These are phyloP conservation scores for Mycena filopes DNA, from an alignment of 768 basidiomycete genomes.

Conservation along the genomic window DNA sequence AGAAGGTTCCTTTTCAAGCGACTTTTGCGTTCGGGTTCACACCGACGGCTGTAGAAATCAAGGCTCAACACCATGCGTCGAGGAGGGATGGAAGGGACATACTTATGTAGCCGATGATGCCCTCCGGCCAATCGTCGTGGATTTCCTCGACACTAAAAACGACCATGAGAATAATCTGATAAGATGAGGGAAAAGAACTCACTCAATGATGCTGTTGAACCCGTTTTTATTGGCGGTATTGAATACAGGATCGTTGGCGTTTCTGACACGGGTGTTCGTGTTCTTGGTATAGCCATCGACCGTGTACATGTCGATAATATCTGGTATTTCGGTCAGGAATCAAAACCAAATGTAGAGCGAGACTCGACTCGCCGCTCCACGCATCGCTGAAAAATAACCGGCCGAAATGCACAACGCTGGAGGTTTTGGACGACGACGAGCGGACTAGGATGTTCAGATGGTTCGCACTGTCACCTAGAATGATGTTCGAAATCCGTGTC, in stretches of 20 bases:
- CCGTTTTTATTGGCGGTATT: slow-evolving; percentile 38
- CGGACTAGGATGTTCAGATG: slow-evolving; percentile 51
- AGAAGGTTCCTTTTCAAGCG: not conserved
- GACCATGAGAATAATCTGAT: not conserved
- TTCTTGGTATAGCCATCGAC: slow-evolving; percentile 42
- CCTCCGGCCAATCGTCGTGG: slow-evolving; percentile 45
- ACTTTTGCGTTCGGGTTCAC: slow-evolving; percentile 15
- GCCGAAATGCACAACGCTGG: slow-evolving; percentile 44
- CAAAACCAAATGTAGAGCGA: not conserved
- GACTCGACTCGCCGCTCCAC: slow-evolving; percentile 37
- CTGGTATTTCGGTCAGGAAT: not conserved
- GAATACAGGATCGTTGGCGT: slow-evolving; percentile 45
- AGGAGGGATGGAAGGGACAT: not conserved
- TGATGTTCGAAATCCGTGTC: too few relatives aligned
- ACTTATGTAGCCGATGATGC: slow-evolving; percentile 31
- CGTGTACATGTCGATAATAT: slow-evolving; percentile 38
- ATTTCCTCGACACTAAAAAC: slow-evolving; percentile 34
- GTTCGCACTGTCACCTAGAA: too few relatives aligned
- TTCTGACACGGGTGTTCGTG: slow-evolving; percentile 39
- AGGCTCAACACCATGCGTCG: not conserved
- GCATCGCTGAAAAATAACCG: slow-evolving; percentile 53
- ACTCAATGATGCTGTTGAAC: slow-evolving; percentile 41
- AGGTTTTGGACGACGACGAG: slow-evolving; percentile 37
- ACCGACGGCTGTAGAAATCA: slow-evolving; percentile 10
- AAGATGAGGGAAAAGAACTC: not conserved